These are phyloP conservation scores for Mollisia scopiformis DNA, from an alignment of 2,329 filamentous ascomycete species.

Conservation along the genomic window DNA sequence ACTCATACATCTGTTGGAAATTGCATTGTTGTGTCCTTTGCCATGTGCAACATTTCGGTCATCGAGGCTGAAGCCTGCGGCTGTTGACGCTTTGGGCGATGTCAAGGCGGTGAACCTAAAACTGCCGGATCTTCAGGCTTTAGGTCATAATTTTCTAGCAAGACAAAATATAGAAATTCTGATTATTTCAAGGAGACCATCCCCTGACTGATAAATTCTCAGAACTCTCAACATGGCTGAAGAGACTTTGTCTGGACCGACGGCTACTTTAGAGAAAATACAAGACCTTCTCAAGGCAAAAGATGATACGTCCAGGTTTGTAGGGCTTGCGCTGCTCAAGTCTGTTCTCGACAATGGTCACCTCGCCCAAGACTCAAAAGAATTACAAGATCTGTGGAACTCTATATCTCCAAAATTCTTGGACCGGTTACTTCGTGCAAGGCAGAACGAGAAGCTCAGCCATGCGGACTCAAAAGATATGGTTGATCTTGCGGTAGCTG, in stretches of 20 bases:
- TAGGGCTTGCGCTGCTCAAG: conserved; percentile 67
- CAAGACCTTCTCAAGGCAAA: conserved; percentile 58
- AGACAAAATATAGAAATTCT: not conserved
- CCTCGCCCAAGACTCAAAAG: conserved; percentile 50
- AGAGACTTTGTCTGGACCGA: conserved; percentile 13
- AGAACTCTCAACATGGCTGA: not conserved
- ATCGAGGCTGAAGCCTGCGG: not conserved
- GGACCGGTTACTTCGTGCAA: conserved; percentile 62
- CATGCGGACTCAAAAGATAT: conserved; percentile 57
- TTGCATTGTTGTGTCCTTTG: conserved; percentile 16
- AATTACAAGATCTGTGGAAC: conserved; percentile 57
- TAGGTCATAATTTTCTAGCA: not conserved
- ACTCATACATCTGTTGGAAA: conserved; percentile 26
- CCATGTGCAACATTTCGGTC: not conserved
- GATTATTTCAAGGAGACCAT: too few species aligned
- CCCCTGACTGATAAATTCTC: not conserved
- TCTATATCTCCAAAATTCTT: conserved; percentile 65
- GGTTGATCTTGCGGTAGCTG: conserved; percentile 64
- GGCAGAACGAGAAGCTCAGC: conserved; percentile 41
- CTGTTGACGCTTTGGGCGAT: not conserved
- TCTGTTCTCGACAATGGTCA: conserved; percentile 65
- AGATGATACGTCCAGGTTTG: conserved; percentile 70
- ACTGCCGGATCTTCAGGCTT: not conserved
- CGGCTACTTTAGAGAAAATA: conserved; percentile 49
- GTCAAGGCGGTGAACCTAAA: not conserved